Conservation (phyloP, 1,284 basidiomycete genomes). For the Grifola frondosa region DNA sequence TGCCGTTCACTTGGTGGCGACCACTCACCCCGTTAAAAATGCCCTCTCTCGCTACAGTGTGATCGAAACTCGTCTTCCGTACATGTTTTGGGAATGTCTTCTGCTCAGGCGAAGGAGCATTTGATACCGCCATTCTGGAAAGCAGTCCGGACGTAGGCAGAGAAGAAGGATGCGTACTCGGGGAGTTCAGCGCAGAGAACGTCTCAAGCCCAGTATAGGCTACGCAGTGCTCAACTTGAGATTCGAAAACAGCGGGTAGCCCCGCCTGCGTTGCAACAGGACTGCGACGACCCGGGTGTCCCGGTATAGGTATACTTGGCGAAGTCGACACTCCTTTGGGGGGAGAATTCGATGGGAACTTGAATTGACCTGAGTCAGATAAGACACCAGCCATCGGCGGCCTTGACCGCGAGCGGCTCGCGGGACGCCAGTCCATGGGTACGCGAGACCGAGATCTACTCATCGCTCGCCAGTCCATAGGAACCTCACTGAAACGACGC, state of each 20-base stretch:
- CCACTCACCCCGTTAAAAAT: slow-evolving; percentile 57
- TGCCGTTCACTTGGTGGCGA: slow-evolving; percentile 77
- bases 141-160: slow-evolving; percentile 60
- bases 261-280: slow-evolving; percentile 37
- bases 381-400: slow-evolving; percentile 50
- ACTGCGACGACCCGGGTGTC: slow-evolving; percentile 50
- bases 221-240: slow-evolving; percentile 28
- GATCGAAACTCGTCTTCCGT: slow-evolving; percentile 91
- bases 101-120: slow-evolving; percentile 42
- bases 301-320: slow-evolving; percentile 51
- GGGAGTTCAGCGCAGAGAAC: slow-evolving; percentile 48
- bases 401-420: slow-evolving; percentile 72
- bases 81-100: slow-evolving; percentile 77
- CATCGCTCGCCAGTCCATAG: slow-evolving; percentile 94
- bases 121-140: slow-evolving; percentile 42
- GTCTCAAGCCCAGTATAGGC: slow-evolving; percentile 26
- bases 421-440: slow-evolving; percentile 81
- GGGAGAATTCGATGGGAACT: slow-evolving; percentile 35
- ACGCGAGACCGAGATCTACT: slow-evolving; percentile 91
- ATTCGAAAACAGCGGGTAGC: slow-evolving; percentile 58
- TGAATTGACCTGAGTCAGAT: slow-evolving; percentile 33
- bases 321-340: slow-evolving; percentile 35
- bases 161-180: slow-evolving; percentile 63
- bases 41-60: slow-evolving; percentile 73
- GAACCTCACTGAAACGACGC: slow-evolving; percentile 32